These are phyloP conservation scores for Eucalyptus urophylla DNA, from an alignment of 345 rosid genomes.

Conservation along the genomic window DNA sequence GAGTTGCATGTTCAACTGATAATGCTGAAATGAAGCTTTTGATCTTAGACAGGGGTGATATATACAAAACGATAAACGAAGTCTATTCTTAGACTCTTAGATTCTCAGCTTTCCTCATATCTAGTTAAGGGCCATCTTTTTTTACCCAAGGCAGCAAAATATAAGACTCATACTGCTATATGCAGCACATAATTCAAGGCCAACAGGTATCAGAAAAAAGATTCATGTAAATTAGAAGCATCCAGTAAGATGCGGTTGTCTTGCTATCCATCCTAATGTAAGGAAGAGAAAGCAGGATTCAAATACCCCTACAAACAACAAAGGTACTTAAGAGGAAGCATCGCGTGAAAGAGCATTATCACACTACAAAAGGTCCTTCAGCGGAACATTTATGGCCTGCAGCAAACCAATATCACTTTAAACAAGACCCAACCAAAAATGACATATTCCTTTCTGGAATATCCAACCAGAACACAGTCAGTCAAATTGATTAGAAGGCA, in stretches of 20 bases:
- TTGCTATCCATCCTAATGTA: background rate
- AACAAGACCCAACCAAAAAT: background rate
- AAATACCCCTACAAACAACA: background rate
- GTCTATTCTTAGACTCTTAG: background rate
- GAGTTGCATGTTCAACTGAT: background rate
- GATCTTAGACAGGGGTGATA: background rate
- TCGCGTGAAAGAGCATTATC: background rate
- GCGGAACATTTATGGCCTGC: background rate
- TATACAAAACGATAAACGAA: background rate
- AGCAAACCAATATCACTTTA: background rate
- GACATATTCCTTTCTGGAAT: background rate
- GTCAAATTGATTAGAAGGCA: background rate
- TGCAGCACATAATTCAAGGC: background rate
- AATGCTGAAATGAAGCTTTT: background rate
- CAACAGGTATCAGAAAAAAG: background rate
- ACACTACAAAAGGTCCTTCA: background rate
- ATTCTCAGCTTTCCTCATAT: background rate
- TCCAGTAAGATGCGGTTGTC: background rate
- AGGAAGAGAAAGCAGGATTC: background rate
- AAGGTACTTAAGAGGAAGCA: background rate
- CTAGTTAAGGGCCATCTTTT: background rate
- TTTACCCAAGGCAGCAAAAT: background rate
- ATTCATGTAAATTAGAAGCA: background rate
- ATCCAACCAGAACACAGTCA: background rate
- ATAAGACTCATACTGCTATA: background rate